phyloP scores from a whole-genome alignment of 1,284 basidiomycete species.

The Malassezia nana region DNA sequence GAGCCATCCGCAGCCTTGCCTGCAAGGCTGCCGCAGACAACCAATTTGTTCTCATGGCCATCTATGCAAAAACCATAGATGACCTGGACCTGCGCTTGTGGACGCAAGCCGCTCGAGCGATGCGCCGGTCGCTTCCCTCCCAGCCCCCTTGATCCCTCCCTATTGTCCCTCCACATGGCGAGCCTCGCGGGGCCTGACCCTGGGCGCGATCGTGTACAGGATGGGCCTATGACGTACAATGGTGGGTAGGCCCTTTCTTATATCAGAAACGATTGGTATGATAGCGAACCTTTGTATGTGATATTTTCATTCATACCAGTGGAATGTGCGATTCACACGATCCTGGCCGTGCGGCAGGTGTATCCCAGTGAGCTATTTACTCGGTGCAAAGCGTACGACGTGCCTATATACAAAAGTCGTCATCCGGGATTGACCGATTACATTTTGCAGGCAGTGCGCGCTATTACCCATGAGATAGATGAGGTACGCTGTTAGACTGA shows the following conservation, averaged over 20 bases:
- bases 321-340: conserved; percentile 81
- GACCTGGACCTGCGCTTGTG: conserved; percentile 14
- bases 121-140: neutral
- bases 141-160: neutral
- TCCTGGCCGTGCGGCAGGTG: conserved; percentile 76
- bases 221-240: conserved; percentile 19
- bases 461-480: conserved; percentile 64
- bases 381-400: conserved; percentile 74
- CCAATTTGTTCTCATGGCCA: conserved; percentile 1
- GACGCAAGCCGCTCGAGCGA: conserved; percentile 7
- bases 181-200: neutral
- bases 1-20: neutral
- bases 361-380: conserved; percentile 78
- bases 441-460: conserved; percentile 67
- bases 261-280: conserved; percentile 9
- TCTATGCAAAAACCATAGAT: conserved; percentile 7
- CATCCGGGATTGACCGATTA: conserved; percentile 79
- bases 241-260: conserved; percentile 8
- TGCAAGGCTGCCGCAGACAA: neutral
- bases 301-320: conserved; percentile 47
- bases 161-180: neutral
- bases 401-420: conserved; percentile 78
- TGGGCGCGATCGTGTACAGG: conserved; percentile 12
- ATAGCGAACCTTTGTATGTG: conserved; percentile 11
- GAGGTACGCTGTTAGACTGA: conserved; percentile 50